These are phyloP conservation scores for Neurospora sp. DNA, from an alignment of 495 filamentous ascomycete species.

Conservation along the genomic window DNA sequence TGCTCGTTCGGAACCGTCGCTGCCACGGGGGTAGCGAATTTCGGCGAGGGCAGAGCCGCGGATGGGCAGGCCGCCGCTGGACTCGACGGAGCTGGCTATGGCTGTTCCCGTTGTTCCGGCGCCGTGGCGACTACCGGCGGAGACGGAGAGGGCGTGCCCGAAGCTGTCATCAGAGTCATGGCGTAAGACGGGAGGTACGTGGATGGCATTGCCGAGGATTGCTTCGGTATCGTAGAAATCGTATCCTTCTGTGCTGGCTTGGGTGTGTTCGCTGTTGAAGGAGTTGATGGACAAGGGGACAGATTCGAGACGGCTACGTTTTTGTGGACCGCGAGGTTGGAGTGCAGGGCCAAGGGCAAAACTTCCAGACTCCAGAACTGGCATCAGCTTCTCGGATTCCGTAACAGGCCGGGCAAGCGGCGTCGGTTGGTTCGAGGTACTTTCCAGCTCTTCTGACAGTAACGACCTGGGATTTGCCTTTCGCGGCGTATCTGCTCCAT, in stretches of 20 bases:
- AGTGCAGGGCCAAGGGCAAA: slow-evolving; percentile 32
- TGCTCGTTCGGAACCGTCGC: slow-evolving; percentile 24
- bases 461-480: slow-evolving; percentile 28
- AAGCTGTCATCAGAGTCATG: slow-evolving; percentile 76
- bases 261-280: slow-evolving; percentile 30
- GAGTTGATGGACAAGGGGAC: slow-evolving; percentile 33
- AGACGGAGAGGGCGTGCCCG: slow-evolving; percentile 66
- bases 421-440: slow-evolving; percentile 68
- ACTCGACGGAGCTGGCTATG: slow-evolving; percentile 13
- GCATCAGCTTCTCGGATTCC: slow-evolving; percentile 23
- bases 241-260: slow-evolving; percentile 43
- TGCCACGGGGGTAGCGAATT: slow-evolving; percentile 13
- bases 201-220: slow-evolving; percentile 29
- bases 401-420: slow-evolving; percentile 64
- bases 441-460: slow-evolving; percentile 49
- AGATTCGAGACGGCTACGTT: slow-evolving; percentile 33
- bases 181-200: slow-evolving; percentile 39
- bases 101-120: slow-evolving; percentile 23
- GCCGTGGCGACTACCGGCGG: slow-evolving; percentile 46
- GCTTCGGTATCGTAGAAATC: slow-evolving; percentile 48
- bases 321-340: slow-evolving; percentile 17
- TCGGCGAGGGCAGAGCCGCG: slow-evolving; percentile 3
- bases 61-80: slow-evolving; percentile 20
- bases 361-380: slow-evolving; percentile 31
- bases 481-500: slow-evolving; percentile 29